These are phyloP conservation scores for Zizania latifolia DNA, from an alignment of 176 grass and related monocot genomes.

Conservation along the genomic window DNA sequence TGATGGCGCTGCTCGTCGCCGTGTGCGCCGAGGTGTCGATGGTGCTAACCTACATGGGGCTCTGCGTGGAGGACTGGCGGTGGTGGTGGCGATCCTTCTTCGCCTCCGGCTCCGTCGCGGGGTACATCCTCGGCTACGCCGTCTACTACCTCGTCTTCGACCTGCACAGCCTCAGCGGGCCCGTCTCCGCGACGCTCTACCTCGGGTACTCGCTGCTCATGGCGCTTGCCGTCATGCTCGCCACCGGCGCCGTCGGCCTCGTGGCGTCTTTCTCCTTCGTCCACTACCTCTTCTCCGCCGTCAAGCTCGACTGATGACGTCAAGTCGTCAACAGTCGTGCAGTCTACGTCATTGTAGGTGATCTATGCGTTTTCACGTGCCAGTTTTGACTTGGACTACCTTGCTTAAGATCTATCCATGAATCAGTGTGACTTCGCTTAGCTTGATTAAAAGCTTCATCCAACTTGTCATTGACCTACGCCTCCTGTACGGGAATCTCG, in stretches of 20 bases:
- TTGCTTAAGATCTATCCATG: not conserved
- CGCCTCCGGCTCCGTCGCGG: constrained; percentile 55
- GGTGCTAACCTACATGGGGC: constrained; percentile 57
- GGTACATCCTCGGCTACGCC: constrained; percentile 53
- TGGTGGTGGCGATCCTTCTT: constrained; percentile 88
- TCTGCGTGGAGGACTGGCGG: constrained; percentile 59
- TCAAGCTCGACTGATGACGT: constrained; percentile 56
- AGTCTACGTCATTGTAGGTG: not conserved
- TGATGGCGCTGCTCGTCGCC: constrained; percentile 46
- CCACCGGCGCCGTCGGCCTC: constrained; percentile 64
- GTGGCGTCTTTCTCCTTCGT: constrained; percentile 57
- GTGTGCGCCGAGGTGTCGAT: constrained; percentile 67
- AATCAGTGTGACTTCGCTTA: not conserved
- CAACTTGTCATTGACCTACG: not conserved
- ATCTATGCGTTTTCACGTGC: not conserved
- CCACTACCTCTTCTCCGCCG: constrained; percentile 61
- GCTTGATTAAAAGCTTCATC: not conserved
- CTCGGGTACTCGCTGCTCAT: constrained; percentile 68
- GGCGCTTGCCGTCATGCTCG: constrained; percentile 69
- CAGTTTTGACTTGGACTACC: not conserved
- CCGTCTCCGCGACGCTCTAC: constrained; percentile 56
- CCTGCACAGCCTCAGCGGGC: constrained; percentile 65
- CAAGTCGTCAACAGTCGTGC: not conserved
- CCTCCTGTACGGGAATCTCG: not conserved
- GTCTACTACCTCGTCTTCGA: constrained; percentile 68